phyloP scores from a whole-genome alignment of 73 alveolate species.

The Stentor roeselii region DNA sequence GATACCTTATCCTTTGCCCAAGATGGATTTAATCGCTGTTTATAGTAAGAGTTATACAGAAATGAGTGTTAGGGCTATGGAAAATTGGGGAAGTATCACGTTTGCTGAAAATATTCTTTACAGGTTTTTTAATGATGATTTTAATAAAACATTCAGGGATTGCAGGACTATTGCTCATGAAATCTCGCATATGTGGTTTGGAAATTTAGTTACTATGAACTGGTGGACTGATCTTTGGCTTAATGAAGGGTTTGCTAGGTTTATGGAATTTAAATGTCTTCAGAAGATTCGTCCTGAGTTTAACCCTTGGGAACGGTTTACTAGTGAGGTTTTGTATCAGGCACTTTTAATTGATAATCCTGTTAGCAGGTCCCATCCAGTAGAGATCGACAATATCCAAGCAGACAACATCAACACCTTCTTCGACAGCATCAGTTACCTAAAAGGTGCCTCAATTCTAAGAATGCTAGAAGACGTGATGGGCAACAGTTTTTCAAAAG shows the following conservation, averaged over 20 bases:
- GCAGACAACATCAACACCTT: conserved; percentile 90
- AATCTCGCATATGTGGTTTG: conserved; percentile 95
- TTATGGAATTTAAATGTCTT: conserved; percentile 38
- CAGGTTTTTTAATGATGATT: conserved; percentile 68
- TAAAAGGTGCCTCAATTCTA: conserved; percentile 82
- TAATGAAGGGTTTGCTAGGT: conserved; percentile 83
- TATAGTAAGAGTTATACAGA: background rate
- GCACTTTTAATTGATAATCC: conserved; percentile 72
- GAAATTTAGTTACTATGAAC: conserved; percentile 86
- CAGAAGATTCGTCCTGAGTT: conserved; percentile 24
- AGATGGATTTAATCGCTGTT: conserved; percentile 59
- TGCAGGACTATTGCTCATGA: conserved; percentile 84
- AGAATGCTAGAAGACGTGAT: conserved; percentile 82
- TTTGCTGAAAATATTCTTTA: conserved; percentile 70
- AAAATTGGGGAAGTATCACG: conserved; percentile 81
- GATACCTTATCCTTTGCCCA: conserved; percentile 71
- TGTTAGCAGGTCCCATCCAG: conserved; percentile 88
- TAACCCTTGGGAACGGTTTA: conserved; percentile 27
- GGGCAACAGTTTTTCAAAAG: conserved; percentile 81
- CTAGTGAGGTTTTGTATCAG: conserved; percentile 35
- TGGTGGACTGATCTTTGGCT: conserved; percentile 96
- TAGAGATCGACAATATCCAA: conserved; percentile 70
- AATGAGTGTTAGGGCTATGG: conserved; percentile 92
- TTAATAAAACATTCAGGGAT: conserved; percentile 52
- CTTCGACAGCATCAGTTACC: conserved; percentile 78